Conservation (phyloP, 352 stramenopile genomes). For the Hyaloperonospora brassicae region DNA sequence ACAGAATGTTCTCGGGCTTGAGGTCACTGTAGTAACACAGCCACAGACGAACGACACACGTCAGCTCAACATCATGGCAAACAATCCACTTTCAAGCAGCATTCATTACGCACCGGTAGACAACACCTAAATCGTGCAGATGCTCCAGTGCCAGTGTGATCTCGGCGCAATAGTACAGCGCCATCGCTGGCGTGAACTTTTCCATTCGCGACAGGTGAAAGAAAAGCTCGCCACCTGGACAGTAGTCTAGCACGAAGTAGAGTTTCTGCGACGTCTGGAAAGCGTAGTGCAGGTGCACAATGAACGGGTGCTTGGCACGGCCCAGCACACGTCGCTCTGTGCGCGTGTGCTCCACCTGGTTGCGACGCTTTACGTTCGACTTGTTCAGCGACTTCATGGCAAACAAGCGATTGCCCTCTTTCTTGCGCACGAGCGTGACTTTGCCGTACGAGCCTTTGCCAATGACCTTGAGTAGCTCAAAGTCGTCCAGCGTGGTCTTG, state of each 20-base stretch:
- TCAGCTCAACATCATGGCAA: background rate
- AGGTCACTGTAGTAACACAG: constrained; percentile 38
- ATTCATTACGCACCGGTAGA: constrained; percentile 54
- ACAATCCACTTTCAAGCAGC: background rate
- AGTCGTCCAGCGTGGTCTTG: constrained; percentile 87
- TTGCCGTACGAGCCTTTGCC: constrained; percentile 90
- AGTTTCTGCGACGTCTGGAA: constrained; percentile 89
- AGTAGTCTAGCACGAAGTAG: constrained; percentile 90
- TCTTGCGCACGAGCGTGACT: constrained; percentile 84
- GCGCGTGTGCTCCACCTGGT: constrained; percentile 98
- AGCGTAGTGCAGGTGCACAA: constrained; percentile 83
- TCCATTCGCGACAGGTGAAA: constrained; percentile 87
- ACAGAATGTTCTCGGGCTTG: constrained; percentile 86
- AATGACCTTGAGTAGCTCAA: constrained; percentile 89
- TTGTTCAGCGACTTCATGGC: constrained; percentile 89
- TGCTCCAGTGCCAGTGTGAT: constrained; percentile 85
- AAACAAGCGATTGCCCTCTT: constrained; percentile 64
- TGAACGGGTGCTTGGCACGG: constrained; percentile 87
- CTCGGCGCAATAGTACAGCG: constrained; percentile 88
- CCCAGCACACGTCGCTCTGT: constrained; percentile 91
- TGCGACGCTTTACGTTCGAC: constrained; percentile 87
- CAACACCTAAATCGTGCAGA: constrained; percentile 81
- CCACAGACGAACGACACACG: constrained; percentile 3
- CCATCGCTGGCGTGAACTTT: constrained; percentile 83
- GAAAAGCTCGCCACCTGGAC: constrained; percentile 85